Base-by-base conservation (phyloP, 768 basidiomycete genomes). In the Macrolepiota dolichaula region DNA sequence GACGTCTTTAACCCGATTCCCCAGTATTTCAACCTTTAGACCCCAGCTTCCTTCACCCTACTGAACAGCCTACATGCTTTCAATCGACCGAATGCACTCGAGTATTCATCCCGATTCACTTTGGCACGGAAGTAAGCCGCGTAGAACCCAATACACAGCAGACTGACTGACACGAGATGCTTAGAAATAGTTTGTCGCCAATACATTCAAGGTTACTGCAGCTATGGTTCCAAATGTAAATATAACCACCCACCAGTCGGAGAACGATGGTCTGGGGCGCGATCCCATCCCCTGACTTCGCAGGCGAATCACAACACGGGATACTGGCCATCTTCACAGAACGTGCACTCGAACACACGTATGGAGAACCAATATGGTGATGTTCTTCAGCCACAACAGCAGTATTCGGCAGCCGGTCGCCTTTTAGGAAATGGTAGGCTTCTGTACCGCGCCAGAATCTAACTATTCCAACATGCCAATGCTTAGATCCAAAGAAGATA, bases 141-240 rank as follows among this genome's bases (percentile, higher is more conserved):
- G 25, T 25, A 9, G 24, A 25, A 25, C 11, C 2, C 36, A 13
- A 25, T 37, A 54, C 22, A 11, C n/a, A 25, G 12, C 11, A 13
- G 24, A 29, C 35, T 54, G 24, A 38, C 52, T 19, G 29, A 24
- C 10, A 29, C 15, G 6, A 24, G 2, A 13, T 19, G 12, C 11
- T 24, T 11, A 61, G 59, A 61, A 46, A 44, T 54, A 35, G 40
- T 61, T 27, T 61, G 59, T 25, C 59, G 59, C 12, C 59, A 61
- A 38, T 61, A 61, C n/a, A 35, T 61, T 25, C 59, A 61, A 55
- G 59, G 59, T 17, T 55, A 54, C 27, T 61, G 59, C 32, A 61
- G 36, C 32, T 61, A 61, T 40, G 59, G 59, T 3, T 10, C 35
- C 25, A 38, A 51, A 17, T 61, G 59, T 46, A 61, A 61, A 55